phyloP scores from a whole-genome alignment of 768 basidiomycete species.

The Stropharia rugosoannulata region DNA sequence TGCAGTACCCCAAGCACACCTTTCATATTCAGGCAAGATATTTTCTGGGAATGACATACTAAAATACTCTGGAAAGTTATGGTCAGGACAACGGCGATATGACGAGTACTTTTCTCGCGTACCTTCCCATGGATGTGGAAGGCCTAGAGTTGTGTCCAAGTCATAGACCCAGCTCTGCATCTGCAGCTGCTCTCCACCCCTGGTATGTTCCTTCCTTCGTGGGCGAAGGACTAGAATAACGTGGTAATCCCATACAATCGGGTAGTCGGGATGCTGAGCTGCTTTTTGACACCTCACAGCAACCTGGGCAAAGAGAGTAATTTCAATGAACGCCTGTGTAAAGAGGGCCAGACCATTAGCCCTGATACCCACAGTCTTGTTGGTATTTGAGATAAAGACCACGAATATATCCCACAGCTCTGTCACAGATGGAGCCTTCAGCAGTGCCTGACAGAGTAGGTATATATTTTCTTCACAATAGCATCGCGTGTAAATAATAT shows the following conservation, averaged over 20 bases:
- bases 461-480: constrained; percentile 81
- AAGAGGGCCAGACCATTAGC: constrained; percentile 3
- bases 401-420: constrained; percentile 48
- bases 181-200: constrained; percentile 1
- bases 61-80: constrained; percentile 41
- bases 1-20: constrained; percentile 28
- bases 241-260: constrained; percentile 77
- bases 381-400: constrained; percentile 66
- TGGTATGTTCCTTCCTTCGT: constrained; percentile 11
- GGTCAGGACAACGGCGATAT: background rate
- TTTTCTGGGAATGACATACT: constrained; percentile 40
- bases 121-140: constrained; percentile 56
- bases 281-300: constrained; percentile 64
- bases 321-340: background rate
- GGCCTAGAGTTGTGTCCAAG: constrained; percentile 52
- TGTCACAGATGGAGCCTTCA: constrained; percentile 22
- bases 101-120: constrained; percentile 11
- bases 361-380: constrained; percentile 46
- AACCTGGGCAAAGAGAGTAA: constrained; percentile 41
- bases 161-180: constrained; percentile 62
- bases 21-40: constrained; percentile 37
- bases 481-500: constrained; percentile 51
- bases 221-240: constrained; percentile 57
- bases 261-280: constrained; percentile 27
- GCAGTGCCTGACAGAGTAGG: constrained; percentile 48